Evolutionary conservation across 1,284 basidiomycete species (phyloP).

Genomic region (Hemileia vastatrix): DNA sequence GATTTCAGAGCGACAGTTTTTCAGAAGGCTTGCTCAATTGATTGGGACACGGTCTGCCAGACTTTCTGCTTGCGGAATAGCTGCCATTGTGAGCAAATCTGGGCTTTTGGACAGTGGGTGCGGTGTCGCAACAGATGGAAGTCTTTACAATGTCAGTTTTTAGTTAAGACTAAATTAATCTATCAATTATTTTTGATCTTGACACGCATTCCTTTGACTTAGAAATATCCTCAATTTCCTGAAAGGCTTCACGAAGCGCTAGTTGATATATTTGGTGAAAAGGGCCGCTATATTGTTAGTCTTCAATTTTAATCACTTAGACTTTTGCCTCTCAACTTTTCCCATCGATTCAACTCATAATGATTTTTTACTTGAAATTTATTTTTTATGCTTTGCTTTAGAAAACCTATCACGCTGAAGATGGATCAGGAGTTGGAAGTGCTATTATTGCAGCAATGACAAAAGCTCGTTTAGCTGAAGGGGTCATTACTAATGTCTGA

Average conservation of each 20-base stretch:
- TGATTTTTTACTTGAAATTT: constrained; percentile 47
- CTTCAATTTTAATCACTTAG: constrained; percentile 5
- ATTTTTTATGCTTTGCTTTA: not conserved
- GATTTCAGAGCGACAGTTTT: constrained; percentile 85
- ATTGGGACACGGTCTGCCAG: constrained; percentile 82
- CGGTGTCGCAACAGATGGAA: constrained; percentile 80
- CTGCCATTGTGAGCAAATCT: constrained; percentile 85
- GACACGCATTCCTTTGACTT: not conserved
- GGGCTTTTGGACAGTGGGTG: constrained; percentile 67
- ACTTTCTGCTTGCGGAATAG: constrained; percentile 83
- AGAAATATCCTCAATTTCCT: constrained; percentile 92
- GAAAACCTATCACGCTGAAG: constrained; percentile 79
- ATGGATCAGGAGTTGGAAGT: constrained; percentile 89
- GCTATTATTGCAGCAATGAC: constrained; percentile 80
- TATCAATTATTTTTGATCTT: not conserved
- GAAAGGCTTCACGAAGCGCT: constrained; percentile 80
- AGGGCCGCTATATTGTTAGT: constrained; percentile 58
- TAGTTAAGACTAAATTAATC: not conserved
- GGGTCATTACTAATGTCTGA: constrained; percentile 45
- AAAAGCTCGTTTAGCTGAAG: constrained; percentile 52
- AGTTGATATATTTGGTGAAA: constrained; percentile 84
- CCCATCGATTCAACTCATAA: constrained; percentile 42
- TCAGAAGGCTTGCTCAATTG: constrained; percentile 65
- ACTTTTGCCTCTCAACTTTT: not conserved
- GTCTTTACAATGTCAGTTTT: constrained; percentile 70